Conservation (phyloP, 176 grass and related monocot species). For the Zizania latifolia region DNA sequence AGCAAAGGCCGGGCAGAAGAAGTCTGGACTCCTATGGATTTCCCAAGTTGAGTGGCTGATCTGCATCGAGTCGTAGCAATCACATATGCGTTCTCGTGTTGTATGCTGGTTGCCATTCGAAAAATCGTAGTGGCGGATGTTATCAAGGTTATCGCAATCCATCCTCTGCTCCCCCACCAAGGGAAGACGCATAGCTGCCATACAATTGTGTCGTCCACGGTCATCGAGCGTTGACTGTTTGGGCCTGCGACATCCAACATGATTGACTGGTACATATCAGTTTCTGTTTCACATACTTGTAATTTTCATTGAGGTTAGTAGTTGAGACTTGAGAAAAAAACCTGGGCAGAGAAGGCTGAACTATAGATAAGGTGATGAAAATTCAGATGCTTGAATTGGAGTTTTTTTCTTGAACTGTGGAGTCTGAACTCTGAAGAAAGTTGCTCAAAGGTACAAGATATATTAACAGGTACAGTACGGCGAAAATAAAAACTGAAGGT, state of each 20-base stretch:
- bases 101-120: background rate
- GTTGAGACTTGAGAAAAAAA: background rate
- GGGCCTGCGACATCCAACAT: constrained; percentile 1
- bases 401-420: background rate
- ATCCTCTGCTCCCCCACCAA: background rate
- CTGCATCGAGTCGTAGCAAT: constrained; percentile 6
- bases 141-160: constrained; percentile 15
- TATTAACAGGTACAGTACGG: background rate
- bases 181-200: background rate
- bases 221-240: background rate
- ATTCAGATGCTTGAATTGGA: background rate
- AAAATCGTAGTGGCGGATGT: background rate
- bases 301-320: background rate
- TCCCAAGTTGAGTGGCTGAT: constrained; percentile 20
- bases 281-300: background rate
- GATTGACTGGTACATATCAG: background rate
- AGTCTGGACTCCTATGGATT: constrained; percentile 5
- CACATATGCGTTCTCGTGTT: background rate
- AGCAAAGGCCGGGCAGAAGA: background rate
- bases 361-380: background rate
- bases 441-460: background rate
- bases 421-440: background rate
- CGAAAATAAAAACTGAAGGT: background rate
- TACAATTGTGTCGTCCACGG: background rate
- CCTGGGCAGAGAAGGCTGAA: background rate